Conservation (phyloP, 495 filamentous ascomycete genomes). For the Trichoderma gamsii region DNA sequence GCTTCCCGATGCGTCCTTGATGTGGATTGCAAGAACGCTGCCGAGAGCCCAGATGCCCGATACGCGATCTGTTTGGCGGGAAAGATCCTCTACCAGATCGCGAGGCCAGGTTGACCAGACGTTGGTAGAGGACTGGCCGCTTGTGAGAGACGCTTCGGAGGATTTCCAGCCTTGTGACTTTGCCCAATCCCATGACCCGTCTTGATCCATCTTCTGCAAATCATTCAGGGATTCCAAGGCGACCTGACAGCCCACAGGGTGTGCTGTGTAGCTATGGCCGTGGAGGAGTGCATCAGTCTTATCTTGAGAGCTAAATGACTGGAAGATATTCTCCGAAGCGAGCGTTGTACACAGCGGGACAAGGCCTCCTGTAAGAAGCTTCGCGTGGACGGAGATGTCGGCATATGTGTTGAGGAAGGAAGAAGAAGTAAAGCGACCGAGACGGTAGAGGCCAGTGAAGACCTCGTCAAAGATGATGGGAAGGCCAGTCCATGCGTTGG, state of each 20-base stretch:
- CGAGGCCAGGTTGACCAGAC: constrained; percentile 68
- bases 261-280: constrained; percentile 77
- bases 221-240: constrained; percentile 52
- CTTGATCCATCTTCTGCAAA: constrained; percentile 49
- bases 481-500: constrained; percentile 56
- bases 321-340: constrained; percentile 64
- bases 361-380: constrained; percentile 70
- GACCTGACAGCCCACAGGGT: constrained; percentile 68
- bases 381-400: constrained; percentile 71
- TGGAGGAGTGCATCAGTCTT: constrained; percentile 71
- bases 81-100: constrained; percentile 50
- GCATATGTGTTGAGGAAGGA: constrained; percentile 59
- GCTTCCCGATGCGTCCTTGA: constrained; percentile 36
- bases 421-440: constrained; percentile 58
- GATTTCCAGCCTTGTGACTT: constrained; percentile 33
- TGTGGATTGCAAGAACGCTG: constrained; percentile 59
- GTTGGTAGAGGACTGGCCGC: constrained; percentile 12
- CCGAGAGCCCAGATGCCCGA: constrained; percentile 64
- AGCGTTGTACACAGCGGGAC: constrained; percentile 67
- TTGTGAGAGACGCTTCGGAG: neutral
- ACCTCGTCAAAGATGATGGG: constrained; percentile 76
- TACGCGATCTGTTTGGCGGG: constrained; percentile 39
- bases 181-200: constrained; percentile 45
- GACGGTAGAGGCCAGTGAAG: constrained; percentile 73
- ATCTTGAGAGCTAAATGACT: constrained; percentile 57